Evolutionary conservation across 73 alveolate species (phyloP), one percentile per base, ranked within the genome.

Genomic region (Paramecium sonneborni): DNA sequence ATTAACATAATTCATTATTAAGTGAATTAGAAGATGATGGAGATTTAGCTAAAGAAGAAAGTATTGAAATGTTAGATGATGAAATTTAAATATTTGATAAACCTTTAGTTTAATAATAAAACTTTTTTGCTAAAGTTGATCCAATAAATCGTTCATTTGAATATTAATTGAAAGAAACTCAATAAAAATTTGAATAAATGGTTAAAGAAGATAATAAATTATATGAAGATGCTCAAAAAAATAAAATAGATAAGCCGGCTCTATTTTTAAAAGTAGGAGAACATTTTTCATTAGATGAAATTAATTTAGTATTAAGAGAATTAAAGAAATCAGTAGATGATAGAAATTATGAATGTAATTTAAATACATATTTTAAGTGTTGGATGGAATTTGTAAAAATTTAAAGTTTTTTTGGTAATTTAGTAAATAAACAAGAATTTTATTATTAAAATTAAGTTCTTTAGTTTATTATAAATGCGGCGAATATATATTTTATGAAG

Each of bases 11-110:
- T 34, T 18, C 90, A 43, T 79, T 79, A 44, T 79, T 79, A 43
- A 43, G 76, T 79, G 90, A 46, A 15, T 43, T 79, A 34, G 90
- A 79, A 21, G 72, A 79, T 79, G 90, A 79, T 79, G 90, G 55
- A 1, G 55, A 79, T 79, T 72, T 35, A 37, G 90, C 44, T 12
- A 44, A 79, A 11, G 90, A 79, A 44, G 90, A 79, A 15, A 79
- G 90, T 20, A 15, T 43, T 79, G 90, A 79, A 79, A 23, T 79
- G 43, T 79, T 79, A 34, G 90, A 79, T 23, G 90, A 79, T 79
- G 90, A 79, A 11, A 79, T 79, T 24, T 20, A 79, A 24, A 34
- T 79, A 24, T 43, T 23, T 43, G 72, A 79, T 20, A 41, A 43
- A 14, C 46, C 90, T 23, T 79, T 79, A 44, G 41, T 30, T 20